Conservation (phyloP, 2,329 filamentous ascomycete species). For the Parafenestella ontariensis region DNA sequence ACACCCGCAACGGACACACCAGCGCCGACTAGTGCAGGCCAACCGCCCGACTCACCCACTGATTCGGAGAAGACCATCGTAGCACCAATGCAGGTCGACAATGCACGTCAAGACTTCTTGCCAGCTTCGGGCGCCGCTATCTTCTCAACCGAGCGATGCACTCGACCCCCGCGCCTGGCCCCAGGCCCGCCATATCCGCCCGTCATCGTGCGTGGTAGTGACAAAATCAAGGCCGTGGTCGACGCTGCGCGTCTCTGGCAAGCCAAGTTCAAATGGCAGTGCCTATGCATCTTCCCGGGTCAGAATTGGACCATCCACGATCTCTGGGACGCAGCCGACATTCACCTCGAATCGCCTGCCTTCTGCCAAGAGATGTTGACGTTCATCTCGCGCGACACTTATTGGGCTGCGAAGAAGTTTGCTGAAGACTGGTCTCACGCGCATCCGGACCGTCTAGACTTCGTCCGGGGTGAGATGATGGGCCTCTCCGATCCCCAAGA, state of each 20-base stretch:
- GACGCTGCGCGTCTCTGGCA: conserved; percentile 30
- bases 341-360: conserved; percentile 36
- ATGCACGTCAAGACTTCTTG: conserved; percentile 7
- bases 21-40: conserved; percentile 1
- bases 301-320: conserved; percentile 37
- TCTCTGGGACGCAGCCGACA: conserved; percentile 44
- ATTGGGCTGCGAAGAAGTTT: conserved; percentile 22
- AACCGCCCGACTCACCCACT: conserved; percentile 2
- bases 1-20: conserved; percentile 1
- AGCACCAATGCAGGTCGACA: neutral
- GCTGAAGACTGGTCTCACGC: conserved; percentile 28
- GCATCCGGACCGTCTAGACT: conserved; percentile 27
- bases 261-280: conserved; percentile 31
- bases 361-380: conserved; percentile 39
- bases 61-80: conserved; percentile 7
- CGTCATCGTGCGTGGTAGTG: conserved; percentile 32
- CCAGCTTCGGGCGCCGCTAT: conserved; percentile 22
- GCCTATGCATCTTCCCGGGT: conserved; percentile 36
- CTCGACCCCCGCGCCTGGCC: conserved; percentile 19
- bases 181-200: conserved; percentile 21
- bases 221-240: conserved; percentile 22
- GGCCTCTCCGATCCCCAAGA: conserved; percentile 25
- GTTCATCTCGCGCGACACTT: conserved; percentile 37
- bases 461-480: conserved; percentile 21
- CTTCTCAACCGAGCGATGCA: conserved; percentile 41